A percentile compares a stretch with the other conserved stretches of the same genome.
Evolutionary conservation across 2,329 filamentous ascomycete genomes (phyloP).

Genomic region (Aureobasidium sp.): DNA sequence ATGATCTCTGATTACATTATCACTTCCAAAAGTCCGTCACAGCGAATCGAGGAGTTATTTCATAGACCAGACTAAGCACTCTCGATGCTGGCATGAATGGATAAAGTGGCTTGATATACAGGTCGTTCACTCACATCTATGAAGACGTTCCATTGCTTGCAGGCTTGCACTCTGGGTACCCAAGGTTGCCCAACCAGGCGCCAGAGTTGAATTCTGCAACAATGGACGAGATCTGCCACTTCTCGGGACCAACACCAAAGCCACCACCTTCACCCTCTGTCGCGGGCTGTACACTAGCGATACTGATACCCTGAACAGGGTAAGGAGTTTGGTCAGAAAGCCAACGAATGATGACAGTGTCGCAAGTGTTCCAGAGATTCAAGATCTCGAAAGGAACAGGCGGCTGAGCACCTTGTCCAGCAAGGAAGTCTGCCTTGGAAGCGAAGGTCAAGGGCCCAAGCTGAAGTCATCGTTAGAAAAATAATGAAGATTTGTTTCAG

Average conservation of each 20-base stretch:
- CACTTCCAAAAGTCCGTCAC: too few relatives aligned
- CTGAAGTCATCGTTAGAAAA: not conserved
- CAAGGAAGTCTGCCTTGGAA: constrained; percentile 23
- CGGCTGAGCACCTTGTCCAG: constrained; percentile 27
- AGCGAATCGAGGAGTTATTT: not conserved
- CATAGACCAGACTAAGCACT: not conserved
- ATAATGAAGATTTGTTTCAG: not conserved
- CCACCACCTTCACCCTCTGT: constrained; percentile 1
- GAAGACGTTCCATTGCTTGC: not conserved
- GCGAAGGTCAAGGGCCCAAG: constrained; percentile 22
- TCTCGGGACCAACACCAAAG: constrained; percentile 2
- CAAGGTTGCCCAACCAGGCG: constrained; percentile 25
- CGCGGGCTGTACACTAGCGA: constrained; percentile 3
- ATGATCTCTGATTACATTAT: constrained; percentile 21
- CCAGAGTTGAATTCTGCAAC: constrained; percentile 32
- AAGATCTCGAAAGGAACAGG: constrained; percentile 28
- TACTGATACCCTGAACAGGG: constrained; percentile 21
- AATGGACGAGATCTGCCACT: constrained; percentile 29
- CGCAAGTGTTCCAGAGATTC: constrained; percentile 26
- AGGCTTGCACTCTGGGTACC: constrained; percentile 3
- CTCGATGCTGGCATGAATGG: too few relatives aligned
- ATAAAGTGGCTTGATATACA: too few relatives aligned
- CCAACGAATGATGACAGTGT: constrained; percentile 28
- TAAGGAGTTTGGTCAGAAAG: constrained; percentile 24
- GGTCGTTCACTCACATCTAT: not conserved